These are phyloP conservation scores for Erodium texanum DNA, from an alignment of 441 rosid genomes.

Conservation along the genomic window DNA sequence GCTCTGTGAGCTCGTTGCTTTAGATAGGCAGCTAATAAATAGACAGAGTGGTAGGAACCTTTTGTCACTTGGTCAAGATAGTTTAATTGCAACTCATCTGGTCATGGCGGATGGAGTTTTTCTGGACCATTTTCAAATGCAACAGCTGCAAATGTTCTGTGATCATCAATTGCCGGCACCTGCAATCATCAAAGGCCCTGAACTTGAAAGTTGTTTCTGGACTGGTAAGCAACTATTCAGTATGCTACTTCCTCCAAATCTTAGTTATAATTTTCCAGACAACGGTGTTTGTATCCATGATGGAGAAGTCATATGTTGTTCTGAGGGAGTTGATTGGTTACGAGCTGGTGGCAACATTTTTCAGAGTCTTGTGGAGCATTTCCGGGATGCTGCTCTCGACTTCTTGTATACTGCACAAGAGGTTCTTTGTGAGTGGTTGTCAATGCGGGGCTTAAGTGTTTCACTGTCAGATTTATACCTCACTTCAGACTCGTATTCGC, in stretches of 20 bases:
- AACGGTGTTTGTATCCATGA: slow-evolving; percentile 40
- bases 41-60: slow-evolving; percentile 74
- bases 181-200: slow-evolving; percentile 47
- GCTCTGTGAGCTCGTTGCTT: slow-evolving; percentile 76
- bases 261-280: slow-evolving; percentile 45
- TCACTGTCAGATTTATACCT: slow-evolving; percentile 72
- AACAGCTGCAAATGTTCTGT: slow-evolving; percentile 79
- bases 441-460: slow-evolving; percentile 77
- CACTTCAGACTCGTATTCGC: slow-evolving; percentile 39
- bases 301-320: slow-evolving; percentile 61
- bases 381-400: slow-evolving; percentile 44
- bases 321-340: slow-evolving; percentile 76
- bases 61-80: slow-evolving; percentile 75
- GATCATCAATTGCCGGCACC: slow-evolving; percentile 36
- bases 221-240: slow-evolving; percentile 83
- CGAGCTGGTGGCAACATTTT: slow-evolving; percentile 73
- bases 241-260: slow-evolving; percentile 66
- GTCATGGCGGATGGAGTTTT: slow-evolving; percentile 45
- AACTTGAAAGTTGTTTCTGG: slow-evolving; percentile 42
- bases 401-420: slow-evolving; percentile 61
- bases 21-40: slow-evolving; percentile 68
- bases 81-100: slow-evolving; percentile 71
- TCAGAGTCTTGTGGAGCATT: slow-evolving; percentile 47
- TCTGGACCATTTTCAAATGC: slow-evolving; percentile 50
- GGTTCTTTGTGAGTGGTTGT: slow-evolving; percentile 87